These are phyloP conservation scores for Verticillium alfalfae DNA, from an alignment of 2,329 filamentous ascomycete species.

Conservation along the genomic window DNA sequence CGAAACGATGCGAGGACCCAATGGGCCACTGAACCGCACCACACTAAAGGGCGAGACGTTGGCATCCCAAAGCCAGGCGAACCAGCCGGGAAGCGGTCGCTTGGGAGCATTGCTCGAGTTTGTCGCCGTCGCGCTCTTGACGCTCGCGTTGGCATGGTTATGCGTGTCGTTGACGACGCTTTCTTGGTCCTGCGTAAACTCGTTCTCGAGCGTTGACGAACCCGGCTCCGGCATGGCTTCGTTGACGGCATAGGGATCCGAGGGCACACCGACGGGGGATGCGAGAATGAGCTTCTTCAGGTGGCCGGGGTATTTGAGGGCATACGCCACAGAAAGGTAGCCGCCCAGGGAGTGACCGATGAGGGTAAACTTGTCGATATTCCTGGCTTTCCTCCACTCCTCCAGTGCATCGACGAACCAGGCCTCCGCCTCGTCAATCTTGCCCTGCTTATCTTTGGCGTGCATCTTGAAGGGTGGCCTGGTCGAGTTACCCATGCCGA, in stretches of 20 bases:
- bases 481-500: slow-evolving; percentile 23
- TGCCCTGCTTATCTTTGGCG: slow-evolving; percentile 72
- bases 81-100: slow-evolving; percentile 72
- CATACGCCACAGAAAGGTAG: slow-evolving; percentile 92
- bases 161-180: slow-evolving; percentile 38
- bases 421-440: slow-evolving; percentile 82
- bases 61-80: slow-evolving; percentile 92
- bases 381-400: slow-evolving; percentile 85
- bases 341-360: slow-evolving; percentile 91
- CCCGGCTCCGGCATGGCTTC: slow-evolving; percentile 73
- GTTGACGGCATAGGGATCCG: slow-evolving; percentile 84
- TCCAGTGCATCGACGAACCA: slow-evolving; percentile 97
- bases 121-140: slow-evolving; percentile 11
- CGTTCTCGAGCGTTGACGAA: slow-evolving; percentile 67
- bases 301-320: slow-evolving; percentile 89
- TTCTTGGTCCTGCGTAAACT: slow-evolving; percentile 72
- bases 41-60: slow-evolving; percentile 94
- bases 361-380: slow-evolving; percentile 89
- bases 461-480: slow-evolving; percentile 59
- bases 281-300: slow-evolving; percentile 95
- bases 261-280: slow-evolving; percentile 89
- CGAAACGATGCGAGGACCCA: slow-evolving; percentile 87
- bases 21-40: slow-evolving; percentile 78
- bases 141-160: slow-evolving; percentile 16
- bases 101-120: slow-evolving; percentile 29